Percentiles rank a stretch among this genome's conserved stretches.
Evolutionary conservation across 345 rosid genomes (phyloP).

Genomic region (Bruguiera gymnorhiza): DNA sequence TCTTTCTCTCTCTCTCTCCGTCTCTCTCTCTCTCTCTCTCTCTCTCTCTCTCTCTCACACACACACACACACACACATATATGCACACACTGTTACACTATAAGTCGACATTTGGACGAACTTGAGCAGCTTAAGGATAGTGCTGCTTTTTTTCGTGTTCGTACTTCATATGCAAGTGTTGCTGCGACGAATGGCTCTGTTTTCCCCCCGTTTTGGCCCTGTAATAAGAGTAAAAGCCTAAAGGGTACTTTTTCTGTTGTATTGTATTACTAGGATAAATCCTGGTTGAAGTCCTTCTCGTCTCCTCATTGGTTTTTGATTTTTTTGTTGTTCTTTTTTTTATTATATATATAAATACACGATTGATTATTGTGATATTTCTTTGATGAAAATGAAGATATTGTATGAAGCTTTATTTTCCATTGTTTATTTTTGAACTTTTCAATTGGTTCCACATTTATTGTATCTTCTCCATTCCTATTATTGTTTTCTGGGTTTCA

Average conservation of each 20-base stretch:
- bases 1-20: no score
- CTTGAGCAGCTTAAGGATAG: slow-evolving; percentile 4
- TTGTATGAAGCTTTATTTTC: neutral
- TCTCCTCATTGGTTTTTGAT: neutral
- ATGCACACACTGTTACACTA: slow-evolving; percentile 2
- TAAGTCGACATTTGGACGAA: slow-evolving; percentile 20
- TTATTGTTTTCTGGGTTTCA: neutral
- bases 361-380: neutral
- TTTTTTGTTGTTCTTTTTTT: neutral
- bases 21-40: neutral
- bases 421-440: neutral
- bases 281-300: no score
- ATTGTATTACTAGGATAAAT: no score
- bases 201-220: slow-evolving; percentile 9
- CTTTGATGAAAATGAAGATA: neutral
- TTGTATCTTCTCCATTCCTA: neutral
- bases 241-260: no score
- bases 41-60: neutral
- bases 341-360: neutral
- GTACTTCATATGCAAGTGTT: neutral
- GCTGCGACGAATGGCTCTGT: neutral
- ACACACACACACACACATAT: neutral
- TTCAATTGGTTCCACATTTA: neutral
- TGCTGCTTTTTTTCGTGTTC: neutral
- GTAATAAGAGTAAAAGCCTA: neutral